Base-by-base conservation (phyloP, 805 yeast species). In the Candida odintsovae region DNA sequence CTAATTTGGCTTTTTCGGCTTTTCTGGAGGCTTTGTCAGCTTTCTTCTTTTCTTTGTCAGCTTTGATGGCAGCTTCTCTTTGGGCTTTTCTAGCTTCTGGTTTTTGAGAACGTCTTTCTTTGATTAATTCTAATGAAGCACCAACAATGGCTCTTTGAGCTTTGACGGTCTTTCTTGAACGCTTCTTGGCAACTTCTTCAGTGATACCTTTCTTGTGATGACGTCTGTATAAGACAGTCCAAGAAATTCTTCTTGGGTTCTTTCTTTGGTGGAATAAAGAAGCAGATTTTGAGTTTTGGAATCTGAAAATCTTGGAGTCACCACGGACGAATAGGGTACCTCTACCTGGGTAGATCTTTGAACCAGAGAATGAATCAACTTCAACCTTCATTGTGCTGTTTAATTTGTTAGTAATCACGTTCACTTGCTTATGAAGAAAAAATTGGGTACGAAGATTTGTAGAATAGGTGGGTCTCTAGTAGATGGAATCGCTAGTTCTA, bases 311-410 rank as follows among this genome's bases (percentile, higher is more conserved):
- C 84, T 94, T 94, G 71, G 98, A 90, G 89, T 94, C 99, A 69
- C 98, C 98, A 80, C 99, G 90, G 77, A 94, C 90, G 72, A 88
- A 94, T 75, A 94, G 84, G 73, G 95, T 89, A 78, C 99, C 98
- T 83, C 97, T 89, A 79, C 99, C 99, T 82, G 99, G 99, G 95
- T 92, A 94, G 83, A 94, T 92, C 81, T 92, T 94, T 70, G 92
- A 77, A 76, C 99, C 99, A 68, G 99, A 92, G 82, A 94, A 94
- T 72, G 98, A 87, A 78, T 94, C 98, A 80, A 92, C 80, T 86
- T 94, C 99, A 78, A 94, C 88, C 96, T 94, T 94, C 99, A 94
- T 94, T 78, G 68, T 75, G 36, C 46, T 45, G 21, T 11, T 11
- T 9, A 1, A 5, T 6, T 16, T 55, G 56, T 52, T 58, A 58